Conservation (phyloP, 2,329 filamentous ascomycete species). For the Trichoderma asperellum region DNA sequence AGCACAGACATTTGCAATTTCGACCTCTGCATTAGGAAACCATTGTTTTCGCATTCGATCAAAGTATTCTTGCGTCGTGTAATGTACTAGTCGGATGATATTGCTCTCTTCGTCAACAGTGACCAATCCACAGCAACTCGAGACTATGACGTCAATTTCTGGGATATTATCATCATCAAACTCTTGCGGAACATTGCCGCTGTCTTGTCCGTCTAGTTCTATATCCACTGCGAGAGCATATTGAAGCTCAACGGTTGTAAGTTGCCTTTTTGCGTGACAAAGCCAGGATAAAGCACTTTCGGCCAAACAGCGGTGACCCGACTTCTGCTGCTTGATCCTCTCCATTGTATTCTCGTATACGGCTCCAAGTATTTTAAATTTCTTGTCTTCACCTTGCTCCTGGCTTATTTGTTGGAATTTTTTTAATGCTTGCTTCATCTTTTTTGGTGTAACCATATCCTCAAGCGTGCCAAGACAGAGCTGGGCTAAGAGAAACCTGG, state of each 20-base stretch:
- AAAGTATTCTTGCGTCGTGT: slow-evolving; percentile 17
- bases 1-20: neutral
- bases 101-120: neutral
- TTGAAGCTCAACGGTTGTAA: neutral
- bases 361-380: neutral
- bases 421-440: neutral
- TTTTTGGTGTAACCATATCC: neutral
- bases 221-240: neutral
- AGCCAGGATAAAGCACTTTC: slow-evolving; percentile 10
- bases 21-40: neutral
- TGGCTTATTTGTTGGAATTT: neutral
- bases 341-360: neutral
- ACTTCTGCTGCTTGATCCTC: slow-evolving; percentile 1
- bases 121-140: slow-evolving; percentile 5
- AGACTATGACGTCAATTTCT: neutral
- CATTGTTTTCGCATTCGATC: neutral
- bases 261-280: neutral
- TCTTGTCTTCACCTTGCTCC: neutral
- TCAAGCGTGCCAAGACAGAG: neutral
- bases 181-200: neutral
- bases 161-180: neutral
- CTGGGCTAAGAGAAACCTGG: neutral
- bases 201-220: neutral
- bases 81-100: slow-evolving; percentile 11
- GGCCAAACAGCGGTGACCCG: neutral